These are phyloP conservation scores for Fusarium bactridioides DNA, from an alignment of 2,329 filamentous ascomycete species.

Conservation along the genomic window DNA sequence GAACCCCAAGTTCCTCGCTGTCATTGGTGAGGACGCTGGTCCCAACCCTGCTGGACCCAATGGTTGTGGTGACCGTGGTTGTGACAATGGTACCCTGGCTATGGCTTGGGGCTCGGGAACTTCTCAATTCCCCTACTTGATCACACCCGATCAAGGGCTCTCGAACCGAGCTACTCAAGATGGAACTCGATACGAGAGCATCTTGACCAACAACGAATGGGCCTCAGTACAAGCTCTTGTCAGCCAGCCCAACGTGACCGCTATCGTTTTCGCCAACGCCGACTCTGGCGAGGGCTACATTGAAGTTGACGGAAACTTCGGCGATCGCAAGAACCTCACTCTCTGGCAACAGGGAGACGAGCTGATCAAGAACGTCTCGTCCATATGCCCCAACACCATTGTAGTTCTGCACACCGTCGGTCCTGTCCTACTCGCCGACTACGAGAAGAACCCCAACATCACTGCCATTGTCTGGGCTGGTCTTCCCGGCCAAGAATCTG, in stretches of 20 bases:
- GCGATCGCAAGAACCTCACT: constrained; percentile 92
- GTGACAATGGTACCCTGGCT: constrained; percentile 68
- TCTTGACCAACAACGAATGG: constrained; percentile 71
- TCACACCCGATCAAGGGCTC: constrained; percentile 77
- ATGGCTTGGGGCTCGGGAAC: constrained; percentile 85
- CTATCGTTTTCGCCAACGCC: constrained; percentile 91
- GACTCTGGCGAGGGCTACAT: constrained; percentile 90
- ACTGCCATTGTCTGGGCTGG: constrained; percentile 86
- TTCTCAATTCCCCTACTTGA: constrained; percentile 76
- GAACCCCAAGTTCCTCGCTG: constrained; percentile 76
- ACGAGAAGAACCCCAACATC: constrained; percentile 78
- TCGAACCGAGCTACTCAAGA: constrained; percentile 68
- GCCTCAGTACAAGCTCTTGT: constrained; percentile 60
- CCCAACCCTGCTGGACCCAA: constrained; percentile 80
- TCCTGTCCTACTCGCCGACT: constrained; percentile 78
- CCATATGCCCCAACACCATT: constrained; percentile 85
- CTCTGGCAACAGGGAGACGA: constrained; percentile 85
- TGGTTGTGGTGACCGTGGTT: constrained; percentile 74
- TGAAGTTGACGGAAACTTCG: constrained; percentile 79
- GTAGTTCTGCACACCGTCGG: constrained; percentile 89
- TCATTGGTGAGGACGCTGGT: constrained; percentile 85
- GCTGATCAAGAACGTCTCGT: constrained; percentile 81
- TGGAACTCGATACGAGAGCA: constrained; percentile 67
- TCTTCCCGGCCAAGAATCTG: constrained; percentile 83
- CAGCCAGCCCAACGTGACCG: constrained; percentile 68